A percentile compares a stretch with the other conserved stretches of the same genome.
phyloP scores from a whole-genome alignment of 257 asterid genomes.

The Gynochthodes officinalis region DNA sequence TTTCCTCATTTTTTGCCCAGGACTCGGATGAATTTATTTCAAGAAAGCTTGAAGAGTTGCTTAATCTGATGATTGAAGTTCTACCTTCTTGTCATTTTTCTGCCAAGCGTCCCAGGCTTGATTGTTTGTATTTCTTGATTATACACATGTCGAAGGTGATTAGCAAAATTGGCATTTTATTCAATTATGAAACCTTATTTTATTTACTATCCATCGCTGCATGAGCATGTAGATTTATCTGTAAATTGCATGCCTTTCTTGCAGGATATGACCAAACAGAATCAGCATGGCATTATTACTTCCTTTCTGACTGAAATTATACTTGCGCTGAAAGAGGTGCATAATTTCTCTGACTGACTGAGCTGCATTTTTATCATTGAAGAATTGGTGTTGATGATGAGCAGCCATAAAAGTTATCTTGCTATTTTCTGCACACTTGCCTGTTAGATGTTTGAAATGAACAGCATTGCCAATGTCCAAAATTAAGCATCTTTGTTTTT shows the following conservation, averaged over 20 bases:
- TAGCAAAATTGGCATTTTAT: constrained; percentile 12
- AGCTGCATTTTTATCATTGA: not conserved
- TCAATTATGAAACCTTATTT: not conserved
- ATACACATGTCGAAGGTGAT: constrained; percentile 71
- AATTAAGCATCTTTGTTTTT: not conserved
- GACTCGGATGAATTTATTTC: constrained; percentile 54
- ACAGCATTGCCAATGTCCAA: not conserved
- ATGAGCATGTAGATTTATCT: constrained; percentile 1
- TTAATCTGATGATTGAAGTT: constrained; percentile 70
- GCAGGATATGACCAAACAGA: constrained; percentile 66
- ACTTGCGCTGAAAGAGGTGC: constrained; percentile 90
- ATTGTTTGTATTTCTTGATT: constrained; percentile 77
- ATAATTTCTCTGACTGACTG: not conserved
- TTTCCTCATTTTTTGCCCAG: constrained; percentile 37
- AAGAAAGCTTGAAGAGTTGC: constrained; percentile 60
- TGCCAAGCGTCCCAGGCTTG: constrained; percentile 89
- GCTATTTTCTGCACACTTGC: not conserved
- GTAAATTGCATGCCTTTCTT: constrained; percentile 20
- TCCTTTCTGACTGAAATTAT: constrained; percentile 87
- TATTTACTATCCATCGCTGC: not conserved
- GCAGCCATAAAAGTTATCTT: not conserved
- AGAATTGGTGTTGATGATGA: not conserved
- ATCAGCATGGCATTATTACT: constrained; percentile 45
- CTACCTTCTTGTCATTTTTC: constrained; percentile 87
- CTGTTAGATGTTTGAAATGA: not conserved